Evolutionary conservation across 768 basidiomycete species (phyloP).

Genomic region (Amanita pseudoporphyria): DNA sequence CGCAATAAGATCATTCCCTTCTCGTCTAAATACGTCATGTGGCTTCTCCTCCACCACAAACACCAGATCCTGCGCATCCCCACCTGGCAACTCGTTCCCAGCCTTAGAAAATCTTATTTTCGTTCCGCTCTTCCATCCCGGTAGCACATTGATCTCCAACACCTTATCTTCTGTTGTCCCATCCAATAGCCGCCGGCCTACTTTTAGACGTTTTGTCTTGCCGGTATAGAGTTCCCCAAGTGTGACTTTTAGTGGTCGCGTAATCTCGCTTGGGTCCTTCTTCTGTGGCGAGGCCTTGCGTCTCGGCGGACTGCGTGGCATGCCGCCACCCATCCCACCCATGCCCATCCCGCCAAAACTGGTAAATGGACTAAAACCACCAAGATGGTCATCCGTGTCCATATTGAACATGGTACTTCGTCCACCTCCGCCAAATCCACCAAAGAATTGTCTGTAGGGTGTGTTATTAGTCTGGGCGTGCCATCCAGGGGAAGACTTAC

Average conservation of each 20-base stretch:
- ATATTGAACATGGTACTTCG: slow-evolving; percentile 18
- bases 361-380: slow-evolving; percentile 22
- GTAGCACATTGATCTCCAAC: slow-evolving; percentile 68
- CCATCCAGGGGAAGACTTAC: slow-evolving; percentile 32
- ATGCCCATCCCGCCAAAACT: slow-evolving; percentile 31
- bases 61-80: slow-evolving; percentile 83
- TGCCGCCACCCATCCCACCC: slow-evolving; percentile 23
- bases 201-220: slow-evolving; percentile 79
- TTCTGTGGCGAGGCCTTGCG: slow-evolving; percentile 20
- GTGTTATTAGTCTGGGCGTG: background rate
- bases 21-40: slow-evolving; percentile 64
- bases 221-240: slow-evolving; percentile 84
- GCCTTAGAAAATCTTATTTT: slow-evolving; percentile 85
- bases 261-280: slow-evolving; percentile 49
- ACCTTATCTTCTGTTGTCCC: slow-evolving; percentile 81
- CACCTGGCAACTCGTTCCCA: slow-evolving; percentile 63
- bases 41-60: slow-evolving; percentile 97
- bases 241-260: slow-evolving; percentile 74
- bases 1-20: slow-evolving; percentile 71
- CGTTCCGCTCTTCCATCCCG: slow-evolving; percentile 96
- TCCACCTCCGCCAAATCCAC: slow-evolving; percentile 20
- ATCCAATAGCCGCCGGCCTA: slow-evolving; percentile 62
- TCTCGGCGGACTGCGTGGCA: slow-evolving; percentile 6
- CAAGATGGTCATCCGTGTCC: slow-evolving; percentile 41
- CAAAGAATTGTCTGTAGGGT: slow-evolving; percentile 49